A percentile compares a stretch with the other conserved stretches of the same genome.
These are phyloP conservation scores for Pharus latifolius DNA, from an alignment of 176 grass and related monocot species.

Conservation along the genomic window DNA sequence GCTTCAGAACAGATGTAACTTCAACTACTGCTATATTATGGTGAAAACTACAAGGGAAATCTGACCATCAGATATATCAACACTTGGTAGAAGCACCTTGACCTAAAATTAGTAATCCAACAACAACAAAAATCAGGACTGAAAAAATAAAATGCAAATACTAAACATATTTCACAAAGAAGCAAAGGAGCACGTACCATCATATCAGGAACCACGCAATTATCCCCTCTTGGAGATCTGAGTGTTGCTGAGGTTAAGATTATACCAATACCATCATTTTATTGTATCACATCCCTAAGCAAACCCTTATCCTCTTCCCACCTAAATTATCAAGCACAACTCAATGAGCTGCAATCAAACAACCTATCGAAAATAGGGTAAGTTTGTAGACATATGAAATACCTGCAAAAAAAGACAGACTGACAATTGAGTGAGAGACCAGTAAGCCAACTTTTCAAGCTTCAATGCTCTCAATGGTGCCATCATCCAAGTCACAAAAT, in stretches of 20 bases:
- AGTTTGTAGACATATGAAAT: not conserved
- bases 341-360: not conserved
- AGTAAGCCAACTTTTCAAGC: not conserved
- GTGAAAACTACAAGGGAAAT: not conserved
- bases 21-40: not conserved
- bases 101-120: not conserved
- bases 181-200: not conserved
- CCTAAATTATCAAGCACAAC: not conserved
- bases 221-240: not conserved
- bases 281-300: not conserved
- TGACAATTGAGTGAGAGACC: not conserved
- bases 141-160: not conserved
- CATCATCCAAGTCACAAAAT: conserved; percentile 6
- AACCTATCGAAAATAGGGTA: not conserved
- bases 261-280: not conserved
- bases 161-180: not conserved
- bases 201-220: not conserved
- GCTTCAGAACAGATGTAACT: not conserved
- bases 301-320: conserved; percentile 4
- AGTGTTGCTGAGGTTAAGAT: conserved; percentile 4
- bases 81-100: not conserved
- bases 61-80: not conserved
- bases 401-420: conserved; percentile 8
- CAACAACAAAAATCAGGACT: not conserved
- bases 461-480: not conserved